Conservation (phyloP, 495 filamentous ascomycete species). For the Immersiella caudata region DNA sequence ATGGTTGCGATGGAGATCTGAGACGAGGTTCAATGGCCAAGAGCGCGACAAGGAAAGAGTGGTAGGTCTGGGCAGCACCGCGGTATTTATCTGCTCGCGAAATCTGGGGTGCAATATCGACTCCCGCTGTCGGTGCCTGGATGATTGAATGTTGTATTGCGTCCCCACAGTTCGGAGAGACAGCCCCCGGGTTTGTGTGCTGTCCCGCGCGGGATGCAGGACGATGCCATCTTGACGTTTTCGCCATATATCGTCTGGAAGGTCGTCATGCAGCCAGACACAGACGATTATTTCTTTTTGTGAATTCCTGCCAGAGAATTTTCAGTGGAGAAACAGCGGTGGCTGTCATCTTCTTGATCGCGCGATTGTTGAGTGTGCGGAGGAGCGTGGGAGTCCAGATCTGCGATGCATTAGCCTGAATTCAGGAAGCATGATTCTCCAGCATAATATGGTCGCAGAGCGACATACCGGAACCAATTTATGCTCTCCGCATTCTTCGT, state of each 20-base stretch:
- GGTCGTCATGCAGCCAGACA: too few species aligned
- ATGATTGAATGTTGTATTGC: background rate
- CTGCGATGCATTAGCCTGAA: background rate
- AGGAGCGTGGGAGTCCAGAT: background rate
- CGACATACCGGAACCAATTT: background rate
- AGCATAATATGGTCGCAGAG: background rate
- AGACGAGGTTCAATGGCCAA: background rate
- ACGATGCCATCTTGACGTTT: background rate
- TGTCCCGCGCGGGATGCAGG: background rate
- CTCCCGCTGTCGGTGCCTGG: background rate
- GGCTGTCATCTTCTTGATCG: background rate
- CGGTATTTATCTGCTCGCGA: background rate
- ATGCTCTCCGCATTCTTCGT: background rate
- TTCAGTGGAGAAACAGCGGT: too few species aligned
- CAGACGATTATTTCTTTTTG: too few species aligned
- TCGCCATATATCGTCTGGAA: background rate
- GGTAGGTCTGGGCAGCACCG: background rate
- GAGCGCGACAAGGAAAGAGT: background rate
- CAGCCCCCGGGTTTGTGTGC: background rate
- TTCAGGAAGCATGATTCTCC: background rate
- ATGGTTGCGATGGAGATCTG: slow-evolving; percentile 35
- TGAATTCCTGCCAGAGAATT: too few species aligned
- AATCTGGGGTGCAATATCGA: background rate
- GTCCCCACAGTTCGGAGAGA: background rate
- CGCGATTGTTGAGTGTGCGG: background rate